A percentile compares a stretch with the other conserved stretches of the same genome.
These are phyloP conservation scores for Haematococcus lacustris DNA, from an alignment of 139 green algal genomes.

Conservation along the genomic window DNA sequence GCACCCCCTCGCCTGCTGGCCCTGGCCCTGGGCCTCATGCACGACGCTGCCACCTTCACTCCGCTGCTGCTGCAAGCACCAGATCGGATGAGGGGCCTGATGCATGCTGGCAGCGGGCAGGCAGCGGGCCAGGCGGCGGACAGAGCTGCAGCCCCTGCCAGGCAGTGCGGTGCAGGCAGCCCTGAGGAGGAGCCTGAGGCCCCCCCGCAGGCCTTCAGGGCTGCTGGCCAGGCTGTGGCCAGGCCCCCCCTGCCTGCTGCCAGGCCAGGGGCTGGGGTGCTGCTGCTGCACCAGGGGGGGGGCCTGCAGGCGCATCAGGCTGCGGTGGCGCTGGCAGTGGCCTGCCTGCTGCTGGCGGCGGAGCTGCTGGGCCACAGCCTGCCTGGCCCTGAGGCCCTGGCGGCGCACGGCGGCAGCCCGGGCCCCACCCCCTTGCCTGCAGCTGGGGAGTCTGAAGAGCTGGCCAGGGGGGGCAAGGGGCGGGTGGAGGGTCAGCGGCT, in stretches of 20 bases:
- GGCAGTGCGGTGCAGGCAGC: too few relatives aligned
- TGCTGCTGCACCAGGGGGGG: neutral
- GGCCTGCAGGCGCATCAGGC: neutral
- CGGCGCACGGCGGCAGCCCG: too few relatives aligned
- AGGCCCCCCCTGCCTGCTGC: neutral
- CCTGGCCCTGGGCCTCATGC: neutral
- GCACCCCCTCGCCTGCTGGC: neutral
- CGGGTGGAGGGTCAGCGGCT: too few relatives aligned
- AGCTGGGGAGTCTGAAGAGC: too few relatives aligned
- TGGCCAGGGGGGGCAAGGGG: too few relatives aligned
- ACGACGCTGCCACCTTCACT: neutral
- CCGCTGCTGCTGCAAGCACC: neutral
- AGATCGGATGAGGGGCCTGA: neutral
- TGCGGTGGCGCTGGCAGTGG: constrained; percentile 1
- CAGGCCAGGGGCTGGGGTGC: neutral
- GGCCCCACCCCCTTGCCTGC: too few relatives aligned
- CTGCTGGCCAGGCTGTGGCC: too few relatives aligned
- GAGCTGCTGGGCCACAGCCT: constrained; percentile 1
- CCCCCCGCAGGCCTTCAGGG: too few relatives aligned
- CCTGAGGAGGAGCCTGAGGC: too few relatives aligned
- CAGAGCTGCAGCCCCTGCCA: neutral
- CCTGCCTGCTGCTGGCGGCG: constrained; percentile 1
- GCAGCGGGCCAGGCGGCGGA: too few relatives aligned
- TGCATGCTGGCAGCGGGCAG: neutral
- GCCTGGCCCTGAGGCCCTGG: too few relatives aligned